Conservation (phyloP, 352 stramenopile species). For the Phytophthora chlamydospora region DNA sequence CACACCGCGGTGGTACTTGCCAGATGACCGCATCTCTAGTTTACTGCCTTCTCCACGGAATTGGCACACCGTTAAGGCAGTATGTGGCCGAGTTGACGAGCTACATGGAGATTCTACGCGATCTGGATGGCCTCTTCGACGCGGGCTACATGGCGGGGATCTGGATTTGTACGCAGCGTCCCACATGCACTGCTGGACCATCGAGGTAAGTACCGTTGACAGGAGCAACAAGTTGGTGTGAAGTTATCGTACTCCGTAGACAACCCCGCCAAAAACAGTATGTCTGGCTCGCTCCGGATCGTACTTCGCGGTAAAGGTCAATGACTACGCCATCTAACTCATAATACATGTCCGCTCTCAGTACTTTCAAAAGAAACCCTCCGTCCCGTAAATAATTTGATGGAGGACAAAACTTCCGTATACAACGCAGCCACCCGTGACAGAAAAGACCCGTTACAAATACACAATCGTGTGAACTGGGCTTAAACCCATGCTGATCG, state of each 20-base stretch:
- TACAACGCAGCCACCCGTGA: constrained; percentile 12
- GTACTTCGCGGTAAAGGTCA: constrained; percentile 21
- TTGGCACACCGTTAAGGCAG: background rate
- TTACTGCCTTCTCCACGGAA: background rate
- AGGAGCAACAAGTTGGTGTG: constrained; percentile 7
- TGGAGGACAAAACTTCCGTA: constrained; percentile 18
- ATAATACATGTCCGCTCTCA: constrained; percentile 4
- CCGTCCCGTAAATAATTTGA: background rate
- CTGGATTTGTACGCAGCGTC: constrained; percentile 6
- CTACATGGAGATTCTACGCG: constrained; percentile 3
- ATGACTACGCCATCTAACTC: constrained; percentile 10
- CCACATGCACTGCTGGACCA: constrained; percentile 12
- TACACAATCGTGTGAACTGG: constrained; percentile 7
- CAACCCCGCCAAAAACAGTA: constrained; percentile 4
- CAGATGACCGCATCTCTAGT: background rate
- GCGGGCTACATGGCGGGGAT: constrained; percentile 2
- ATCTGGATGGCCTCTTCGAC: constrained; percentile 10
- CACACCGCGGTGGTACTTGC: constrained; percentile 4
- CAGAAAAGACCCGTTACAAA: constrained; percentile 11
- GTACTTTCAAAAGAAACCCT: background rate
- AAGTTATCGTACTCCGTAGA: constrained; percentile 18
- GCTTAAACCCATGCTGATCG: no score
- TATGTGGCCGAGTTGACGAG: background rate
- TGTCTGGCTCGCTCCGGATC: constrained; percentile 2
- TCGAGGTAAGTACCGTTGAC: constrained; percentile 19